Base-by-base conservation (phyloP, 495 filamentous ascomycete species). In the Pseudoneurospora amorphoporcata region DNA sequence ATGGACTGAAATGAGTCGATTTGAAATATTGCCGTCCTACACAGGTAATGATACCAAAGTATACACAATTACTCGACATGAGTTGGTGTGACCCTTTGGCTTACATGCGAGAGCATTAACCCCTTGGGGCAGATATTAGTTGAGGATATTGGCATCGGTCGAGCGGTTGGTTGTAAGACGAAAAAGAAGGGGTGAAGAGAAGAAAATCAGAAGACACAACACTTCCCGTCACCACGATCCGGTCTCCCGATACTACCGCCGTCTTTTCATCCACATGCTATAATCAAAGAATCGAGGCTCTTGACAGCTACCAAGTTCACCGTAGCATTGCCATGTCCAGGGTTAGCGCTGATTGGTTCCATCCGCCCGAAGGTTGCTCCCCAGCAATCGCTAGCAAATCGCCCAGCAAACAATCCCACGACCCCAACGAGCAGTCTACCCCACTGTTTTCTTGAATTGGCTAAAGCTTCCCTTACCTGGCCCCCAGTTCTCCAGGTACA, bases 281-380 rank as follows among this genome's bases (percentile, higher is more conserved):
- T 39, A 45, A 69, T 17, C 70, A 68, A 14, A 41, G 69, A 72
- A 69, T 65, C 41, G 40, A 69, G 43, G 53, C 29, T 53, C 45
- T 53, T 53, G 45, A 53, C 45, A 53, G 17, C 8, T 17, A 53
- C 9, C 23, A 32, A 14, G 23, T 61, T 61, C 23, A 61, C 53
- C 53, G 53, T 61, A 61, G 53, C 53, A 61, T 35, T 42, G 70
- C 35, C 38, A 39, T 42, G 65, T 39, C 41, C 42, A 43, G 37
- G 42, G 12, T 16, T 12, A 53, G 40, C 71, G 72, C 72, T 78
- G 43, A 78, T 78, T 78, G 77, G 75, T 77, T 78, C 77, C 77
- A 32, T 78, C 73, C 73, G 75, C 39, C 77, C 77, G 77, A 78
- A 72, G 53, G 40, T 72, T 41, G 68, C 73, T 69, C 73, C 40